These are phyloP conservation scores for Carex myosuroides DNA, from an alignment of 176 grass and related monocot species.

Conservation along the genomic window DNA sequence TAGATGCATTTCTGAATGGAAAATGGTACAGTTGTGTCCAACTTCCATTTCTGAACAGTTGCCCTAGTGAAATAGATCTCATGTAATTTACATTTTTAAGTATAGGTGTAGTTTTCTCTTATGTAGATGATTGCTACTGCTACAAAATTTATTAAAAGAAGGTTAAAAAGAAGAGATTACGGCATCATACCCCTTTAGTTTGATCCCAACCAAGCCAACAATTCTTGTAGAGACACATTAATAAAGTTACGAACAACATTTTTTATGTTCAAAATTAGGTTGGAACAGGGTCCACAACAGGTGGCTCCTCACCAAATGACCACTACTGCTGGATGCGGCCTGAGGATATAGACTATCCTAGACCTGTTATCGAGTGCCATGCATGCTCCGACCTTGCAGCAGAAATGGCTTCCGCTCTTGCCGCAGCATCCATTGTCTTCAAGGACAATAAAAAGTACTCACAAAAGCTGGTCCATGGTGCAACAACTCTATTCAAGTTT, in stretches of 20 bases:
- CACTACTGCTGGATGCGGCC: slow-evolving; percentile 94
- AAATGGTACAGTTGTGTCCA: background rate
- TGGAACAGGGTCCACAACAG: slow-evolving; percentile 35
- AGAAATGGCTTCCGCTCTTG: slow-evolving; percentile 81
- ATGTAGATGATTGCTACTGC: background rate
- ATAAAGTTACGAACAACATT: background rate
- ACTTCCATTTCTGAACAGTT: background rate
- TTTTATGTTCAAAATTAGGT: slow-evolving; percentile 39
- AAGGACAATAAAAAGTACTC: slow-evolving; percentile 90
- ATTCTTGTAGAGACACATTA: background rate
- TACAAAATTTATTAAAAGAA: background rate
- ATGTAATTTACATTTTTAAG: background rate
- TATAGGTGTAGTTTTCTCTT: background rate
- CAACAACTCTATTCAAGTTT: slow-evolving; percentile 73
- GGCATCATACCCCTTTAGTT: background rate
- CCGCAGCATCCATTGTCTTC: slow-evolving; percentile 91
- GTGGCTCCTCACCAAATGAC: slow-evolving; percentile 65
- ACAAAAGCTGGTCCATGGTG: slow-evolving; percentile 83
- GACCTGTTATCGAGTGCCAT: slow-evolving; percentile 53
- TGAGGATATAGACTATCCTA: slow-evolving; percentile 82
- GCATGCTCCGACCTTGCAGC: slow-evolving; percentile 69
- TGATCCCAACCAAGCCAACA: background rate
- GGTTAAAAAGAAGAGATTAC: background rate
- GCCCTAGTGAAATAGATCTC: background rate
- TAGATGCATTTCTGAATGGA: background rate